These are phyloP conservation scores for Scheffersomyces spartinae DNA, from an alignment of 805 yeast genomes.

Conservation along the genomic window DNA sequence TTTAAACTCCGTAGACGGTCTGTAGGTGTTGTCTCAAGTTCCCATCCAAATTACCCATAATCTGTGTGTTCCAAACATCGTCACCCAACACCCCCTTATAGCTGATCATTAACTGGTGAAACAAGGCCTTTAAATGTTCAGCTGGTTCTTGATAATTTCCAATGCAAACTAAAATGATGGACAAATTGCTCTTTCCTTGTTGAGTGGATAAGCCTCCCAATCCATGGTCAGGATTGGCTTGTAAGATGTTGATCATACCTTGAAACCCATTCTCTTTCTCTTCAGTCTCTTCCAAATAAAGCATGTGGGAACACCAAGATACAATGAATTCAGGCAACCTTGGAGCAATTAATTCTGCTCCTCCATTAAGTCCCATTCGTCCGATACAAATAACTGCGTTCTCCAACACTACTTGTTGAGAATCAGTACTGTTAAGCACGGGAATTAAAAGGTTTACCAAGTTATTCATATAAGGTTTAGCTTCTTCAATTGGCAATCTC, in stretches of 20 bases:
- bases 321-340: slow-evolving; percentile 46
- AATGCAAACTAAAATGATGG: slow-evolving; percentile 46
- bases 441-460: slow-evolving; percentile 47
- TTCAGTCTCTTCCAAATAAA: slow-evolving; percentile 60
- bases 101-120: slow-evolving; percentile 32
- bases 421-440: slow-evolving; percentile 41
- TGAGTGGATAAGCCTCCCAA: slow-evolving; percentile 35
- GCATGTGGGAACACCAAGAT: slow-evolving; percentile 64
- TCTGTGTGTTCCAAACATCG: slow-evolving; percentile 19
- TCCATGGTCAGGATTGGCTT: slow-evolving; percentile 51
- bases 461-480: slow-evolving; percentile 42
- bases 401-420: slow-evolving; percentile 59
- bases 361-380: slow-evolving; percentile 57
- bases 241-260: slow-evolving; percentile 69
- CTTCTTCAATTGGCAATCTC: slow-evolving; percentile 33
- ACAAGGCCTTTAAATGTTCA: slow-evolving; percentile 29
- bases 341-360: slow-evolving; percentile 44
- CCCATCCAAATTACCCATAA: slow-evolving; percentile 19
- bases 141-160: slow-evolving; percentile 44
- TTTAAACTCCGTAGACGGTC: slow-evolving; percentile 11
- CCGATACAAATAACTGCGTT: slow-evolving; percentile 88
- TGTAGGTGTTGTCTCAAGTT: slow-evolving; percentile 14
- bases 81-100: slow-evolving; percentile 38
- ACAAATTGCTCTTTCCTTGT: slow-evolving; percentile 35
- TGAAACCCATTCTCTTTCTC: slow-evolving; percentile 82